Evolutionary conservation across 306 rosid genomes (phyloP), one percentile per base, ranked within the genome.

Genomic region (Sindora glabra): DNA sequence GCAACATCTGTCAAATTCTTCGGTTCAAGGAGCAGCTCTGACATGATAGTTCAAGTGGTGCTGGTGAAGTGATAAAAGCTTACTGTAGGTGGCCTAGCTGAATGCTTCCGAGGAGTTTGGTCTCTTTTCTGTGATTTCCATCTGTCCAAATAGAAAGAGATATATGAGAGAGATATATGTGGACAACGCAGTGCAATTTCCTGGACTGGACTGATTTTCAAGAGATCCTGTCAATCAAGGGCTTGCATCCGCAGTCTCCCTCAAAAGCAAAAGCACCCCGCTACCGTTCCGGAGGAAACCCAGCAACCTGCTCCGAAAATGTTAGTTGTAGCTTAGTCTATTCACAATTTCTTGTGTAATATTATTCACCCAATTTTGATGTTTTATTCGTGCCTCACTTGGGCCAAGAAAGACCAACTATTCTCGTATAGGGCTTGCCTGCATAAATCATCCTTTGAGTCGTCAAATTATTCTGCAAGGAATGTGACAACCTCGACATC

Each of bases 11-110:
- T 42, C 88, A 18, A 49, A 78, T 9, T 76, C 91, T 54, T 83
- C 87, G 16, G 83, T 89, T 79, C 74, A 69, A 0, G 96, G 94
- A 64, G 81, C 90, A 47, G 79, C 91, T 40, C 65, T 73, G 26
- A 70, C 87, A 34, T 86, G 87, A 86, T 48, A 19, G 24, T 21
- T 22, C n/a, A 25, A 39, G 67, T 25, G 40, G n/a, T n/a, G n/a
- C n/a, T n/a, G n/a, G n/a, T n/a, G n/a, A n/a, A 36, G 62, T 45
- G 3, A 48, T 32, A 6, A 72, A 56, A 71, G 58, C 47, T 62
- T 8, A 2, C n/a, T n/a, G 67, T 57, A 27, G 66, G 41, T 46
- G 41, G 58, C 21, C 39, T 34, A 16, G 52, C 57, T 48, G 74
- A 62, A 62, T 67, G 59, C 55, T 41, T 32, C 49, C 37, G 54